These are phyloP conservation scores for Raphanus sativus DNA, from an alignment of 345 rosid species.

Conservation along the genomic window DNA sequence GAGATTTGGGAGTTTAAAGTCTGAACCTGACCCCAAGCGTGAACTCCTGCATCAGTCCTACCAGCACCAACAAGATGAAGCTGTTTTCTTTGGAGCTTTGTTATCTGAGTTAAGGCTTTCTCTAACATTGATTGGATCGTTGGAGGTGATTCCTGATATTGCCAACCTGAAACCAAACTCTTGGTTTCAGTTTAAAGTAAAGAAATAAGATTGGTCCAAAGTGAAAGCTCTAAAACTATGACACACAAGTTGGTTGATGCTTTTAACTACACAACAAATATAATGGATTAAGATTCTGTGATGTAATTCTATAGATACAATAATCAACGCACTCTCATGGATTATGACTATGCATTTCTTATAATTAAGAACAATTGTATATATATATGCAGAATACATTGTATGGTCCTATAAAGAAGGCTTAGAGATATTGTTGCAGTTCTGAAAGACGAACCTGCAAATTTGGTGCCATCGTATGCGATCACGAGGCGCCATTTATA, in stretches of 20 bases:
- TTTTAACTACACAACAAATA: constrained; percentile 2
- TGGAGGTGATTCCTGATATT: constrained; percentile 81
- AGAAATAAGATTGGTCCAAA: constrained; percentile 12
- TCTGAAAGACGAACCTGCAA: constrained; percentile 50
- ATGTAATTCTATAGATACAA: not conserved
- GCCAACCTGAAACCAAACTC: constrained; percentile 66
- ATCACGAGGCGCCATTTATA: constrained; percentile 85
- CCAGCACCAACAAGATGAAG: constrained; percentile 80
- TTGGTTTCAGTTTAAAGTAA: not conserved
- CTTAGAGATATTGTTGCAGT: too few relatives aligned
- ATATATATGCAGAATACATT: not conserved
- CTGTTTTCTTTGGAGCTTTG: constrained; percentile 66
- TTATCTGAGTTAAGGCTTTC: constrained; percentile 60
- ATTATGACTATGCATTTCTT: not conserved
- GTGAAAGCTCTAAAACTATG: constrained; percentile 7
- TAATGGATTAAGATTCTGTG: not conserved
- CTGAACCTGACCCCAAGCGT: constrained; percentile 95
- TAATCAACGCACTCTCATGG: not conserved
- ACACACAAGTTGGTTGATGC: not conserved
- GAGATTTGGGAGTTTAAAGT: not conserved
- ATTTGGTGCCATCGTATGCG: constrained; percentile 78
- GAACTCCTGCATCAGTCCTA: constrained; percentile 93
- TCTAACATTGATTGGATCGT: constrained; percentile 78
- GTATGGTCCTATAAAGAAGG: too few relatives aligned
- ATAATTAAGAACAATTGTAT: not conserved